Evolutionary conservation across 2,329 filamentous ascomycete species (phyloP).

Genomic region (Curvularia sp.): DNA sequence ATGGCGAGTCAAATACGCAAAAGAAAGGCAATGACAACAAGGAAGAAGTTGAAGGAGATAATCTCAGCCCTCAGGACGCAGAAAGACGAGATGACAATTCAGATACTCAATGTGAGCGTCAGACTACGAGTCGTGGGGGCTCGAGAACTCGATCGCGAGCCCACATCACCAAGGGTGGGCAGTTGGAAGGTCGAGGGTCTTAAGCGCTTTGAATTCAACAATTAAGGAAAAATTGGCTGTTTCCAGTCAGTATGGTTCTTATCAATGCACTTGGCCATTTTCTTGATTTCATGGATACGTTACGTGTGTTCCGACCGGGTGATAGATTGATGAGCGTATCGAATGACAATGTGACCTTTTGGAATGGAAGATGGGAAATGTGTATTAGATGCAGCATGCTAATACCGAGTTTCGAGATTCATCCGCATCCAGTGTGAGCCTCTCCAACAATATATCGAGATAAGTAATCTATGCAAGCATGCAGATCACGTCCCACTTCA

Average conservation of each 20-base stretch:
- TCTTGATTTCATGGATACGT: slow-evolving; percentile 6
- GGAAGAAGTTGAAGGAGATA: neutral
- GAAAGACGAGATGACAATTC: slow-evolving; percentile 1
- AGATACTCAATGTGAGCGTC: neutral
- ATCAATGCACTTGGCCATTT: neutral
- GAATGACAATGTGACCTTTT: neutral
- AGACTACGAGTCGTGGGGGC: slow-evolving; percentile 15
- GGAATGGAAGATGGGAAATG: neutral
- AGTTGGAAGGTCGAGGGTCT: neutral
- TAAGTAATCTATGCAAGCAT: slow-evolving; percentile 30
- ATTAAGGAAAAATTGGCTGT: neutral
- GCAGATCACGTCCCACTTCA: slow-evolving; percentile 42
- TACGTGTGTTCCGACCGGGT: slow-evolving; percentile 8
- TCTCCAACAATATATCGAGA: neutral
- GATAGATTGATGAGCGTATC: neutral
- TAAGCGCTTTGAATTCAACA: neutral
- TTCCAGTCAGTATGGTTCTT: neutral
- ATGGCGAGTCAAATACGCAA: neutral
- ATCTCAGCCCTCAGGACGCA: neutral
- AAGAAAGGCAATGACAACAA: neutral
- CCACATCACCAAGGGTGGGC: neutral
- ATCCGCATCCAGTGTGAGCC: neutral
- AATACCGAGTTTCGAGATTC: neutral
- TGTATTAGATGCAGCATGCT: neutral
- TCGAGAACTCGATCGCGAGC: slow-evolving; percentile 15